Evolutionary conservation across 371 early-diverging fungal species (phyloP).

Genomic region (Rhizopus microsporus): DNA sequence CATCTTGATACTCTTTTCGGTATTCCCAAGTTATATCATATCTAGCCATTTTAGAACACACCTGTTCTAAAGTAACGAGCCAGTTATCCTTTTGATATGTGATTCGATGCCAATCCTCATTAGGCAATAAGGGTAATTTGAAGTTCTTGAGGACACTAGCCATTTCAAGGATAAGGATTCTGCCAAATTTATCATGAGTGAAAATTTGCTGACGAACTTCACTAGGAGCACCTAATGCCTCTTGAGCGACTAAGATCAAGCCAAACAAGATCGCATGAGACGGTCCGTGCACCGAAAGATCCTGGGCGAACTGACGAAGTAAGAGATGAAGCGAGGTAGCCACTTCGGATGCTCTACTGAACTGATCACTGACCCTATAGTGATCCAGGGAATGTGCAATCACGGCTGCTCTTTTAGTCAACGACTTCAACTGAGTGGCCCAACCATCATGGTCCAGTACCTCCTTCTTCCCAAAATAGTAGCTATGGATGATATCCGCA

Average conservation of each 20-base stretch:
- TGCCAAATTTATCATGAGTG: constrained; percentile 40
- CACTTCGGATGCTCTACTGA: constrained; percentile 29
- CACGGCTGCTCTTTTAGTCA: constrained; percentile 21
- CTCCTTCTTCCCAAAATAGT: constrained; percentile 4
- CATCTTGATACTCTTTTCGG: constrained; percentile 40
- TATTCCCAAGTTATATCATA: constrained; percentile 48
- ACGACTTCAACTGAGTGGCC: constrained; percentile 14
- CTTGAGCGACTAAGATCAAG: constrained; percentile 31
- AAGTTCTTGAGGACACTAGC: constrained; percentile 34
- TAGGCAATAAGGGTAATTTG: constrained; percentile 14
- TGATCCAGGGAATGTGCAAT: constrained; percentile 32
- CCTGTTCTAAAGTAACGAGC: constrained; percentile 25
- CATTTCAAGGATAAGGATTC: constrained; percentile 39
- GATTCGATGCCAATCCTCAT: constrained; percentile 2
- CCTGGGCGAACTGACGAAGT: constrained; percentile 21
- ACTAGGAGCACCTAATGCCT: constrained; percentile 31
- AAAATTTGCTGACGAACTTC: constrained; percentile 45
- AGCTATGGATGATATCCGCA: constrained; percentile 20
- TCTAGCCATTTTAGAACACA: constrained; percentile 28
- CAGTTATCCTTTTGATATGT: constrained; percentile 14
- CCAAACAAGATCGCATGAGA: constrained; percentile 27
- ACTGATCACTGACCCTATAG: constrained; percentile 37
- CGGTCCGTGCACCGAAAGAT: constrained; percentile 10
- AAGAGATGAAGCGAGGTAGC: constrained; percentile 27
- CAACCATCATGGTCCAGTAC: constrained; percentile 5